Percentiles rank a stretch among this genome's conserved stretches.
phyloP scores from a whole-genome alignment of 306 rosid species.

The Bauhinia variegata region DNA sequence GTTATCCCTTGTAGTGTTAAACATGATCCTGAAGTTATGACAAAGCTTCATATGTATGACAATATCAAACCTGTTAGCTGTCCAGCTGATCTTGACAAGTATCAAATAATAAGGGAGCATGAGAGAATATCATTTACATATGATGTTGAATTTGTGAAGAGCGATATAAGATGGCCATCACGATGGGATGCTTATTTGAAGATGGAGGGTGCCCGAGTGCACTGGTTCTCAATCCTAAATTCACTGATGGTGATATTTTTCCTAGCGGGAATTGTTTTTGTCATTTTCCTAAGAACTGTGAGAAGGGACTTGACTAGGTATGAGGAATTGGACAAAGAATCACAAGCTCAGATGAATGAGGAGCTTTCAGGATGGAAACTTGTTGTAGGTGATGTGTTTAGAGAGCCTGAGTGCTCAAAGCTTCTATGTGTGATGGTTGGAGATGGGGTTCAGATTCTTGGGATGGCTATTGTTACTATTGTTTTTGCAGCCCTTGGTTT shows the following conservation, averaged over 20 bases:
- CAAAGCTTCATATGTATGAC: constrained; percentile 30
- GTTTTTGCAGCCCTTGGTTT: constrained; percentile 64
- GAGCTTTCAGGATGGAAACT: constrained; percentile 78
- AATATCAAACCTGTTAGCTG: constrained; percentile 37
- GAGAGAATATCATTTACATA: constrained; percentile 62
- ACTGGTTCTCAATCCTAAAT: constrained; percentile 48
- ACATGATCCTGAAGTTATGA: constrained; percentile 45
- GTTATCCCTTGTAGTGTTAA: constrained; percentile 59
- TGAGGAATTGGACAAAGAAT: constrained; percentile 69
- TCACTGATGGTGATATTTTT: constrained; percentile 56
- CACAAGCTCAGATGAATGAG: constrained; percentile 74
- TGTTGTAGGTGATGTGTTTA: constrained; percentile 70
- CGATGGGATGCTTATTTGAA: constrained; percentile 73
- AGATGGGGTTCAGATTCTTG: constrained; percentile 63
- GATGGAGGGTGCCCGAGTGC: constrained; percentile 73
- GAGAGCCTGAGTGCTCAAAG: constrained; percentile 62
- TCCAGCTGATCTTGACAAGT: constrained; percentile 48
- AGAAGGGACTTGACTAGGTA: constrained; percentile 68
- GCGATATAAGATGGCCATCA: constrained; percentile 65
- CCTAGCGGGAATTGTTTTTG: constrained; percentile 69
- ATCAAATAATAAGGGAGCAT: constrained; percentile 55
- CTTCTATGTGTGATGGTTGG: constrained; percentile 71
- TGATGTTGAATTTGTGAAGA: constrained; percentile 64
- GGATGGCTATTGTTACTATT: constrained; percentile 66
- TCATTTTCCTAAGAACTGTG: constrained; percentile 61